Evolutionary conservation across 2,329 filamentous ascomycete genomes (phyloP).

Genomic region (Colletotrichum musicola): DNA sequence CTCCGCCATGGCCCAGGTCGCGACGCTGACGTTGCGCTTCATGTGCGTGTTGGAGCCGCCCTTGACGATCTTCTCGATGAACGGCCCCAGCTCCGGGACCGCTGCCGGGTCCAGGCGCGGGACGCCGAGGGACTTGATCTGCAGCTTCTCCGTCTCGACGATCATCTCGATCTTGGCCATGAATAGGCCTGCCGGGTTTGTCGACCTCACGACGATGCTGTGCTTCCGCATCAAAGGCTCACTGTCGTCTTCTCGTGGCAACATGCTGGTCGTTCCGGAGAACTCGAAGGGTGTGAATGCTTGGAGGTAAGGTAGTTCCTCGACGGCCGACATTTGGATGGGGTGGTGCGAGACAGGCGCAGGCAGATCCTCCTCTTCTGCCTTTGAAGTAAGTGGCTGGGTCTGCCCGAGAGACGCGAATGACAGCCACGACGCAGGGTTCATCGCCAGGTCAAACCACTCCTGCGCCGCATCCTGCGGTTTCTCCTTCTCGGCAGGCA

Average conservation of each 20-base stretch:
- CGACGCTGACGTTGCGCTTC: slow-evolving; percentile 68
- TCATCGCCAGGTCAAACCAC: slow-evolving; percentile 62
- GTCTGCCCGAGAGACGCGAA: slow-evolving; percentile 56
- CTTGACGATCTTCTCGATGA: slow-evolving; percentile 59
- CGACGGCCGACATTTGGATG: slow-evolving; percentile 69
- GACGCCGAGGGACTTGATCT: slow-evolving; percentile 66
- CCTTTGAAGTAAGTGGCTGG: slow-evolving; percentile 42
- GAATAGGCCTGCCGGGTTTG: slow-evolving; percentile 66
- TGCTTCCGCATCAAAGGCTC: slow-evolving; percentile 64
- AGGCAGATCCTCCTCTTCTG: slow-evolving; percentile 50
- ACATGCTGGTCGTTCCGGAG: slow-evolving; percentile 63
- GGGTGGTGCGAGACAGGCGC: slow-evolving; percentile 74
- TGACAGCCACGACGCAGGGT: slow-evolving; percentile 65
- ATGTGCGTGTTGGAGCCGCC: slow-evolving; percentile 57
- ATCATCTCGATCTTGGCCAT: slow-evolving; percentile 68
- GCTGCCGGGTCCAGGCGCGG: slow-evolving; percentile 69
- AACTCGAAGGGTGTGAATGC: slow-evolving; percentile 78
- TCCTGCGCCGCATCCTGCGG: slow-evolving; percentile 50
- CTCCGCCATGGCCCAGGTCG: slow-evolving; percentile 76
- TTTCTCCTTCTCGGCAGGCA: slow-evolving; percentile 51
- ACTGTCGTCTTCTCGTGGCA: slow-evolving; percentile 50
- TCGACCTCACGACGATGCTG: slow-evolving; percentile 64
- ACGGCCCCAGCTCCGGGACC: slow-evolving; percentile 68
- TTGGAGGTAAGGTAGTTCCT: slow-evolving; percentile 77
- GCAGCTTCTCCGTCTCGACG: slow-evolving; percentile 66